Evolutionary conservation across 352 stramenopile species (phyloP).

Genomic region (Pythium dissimile): DNA sequence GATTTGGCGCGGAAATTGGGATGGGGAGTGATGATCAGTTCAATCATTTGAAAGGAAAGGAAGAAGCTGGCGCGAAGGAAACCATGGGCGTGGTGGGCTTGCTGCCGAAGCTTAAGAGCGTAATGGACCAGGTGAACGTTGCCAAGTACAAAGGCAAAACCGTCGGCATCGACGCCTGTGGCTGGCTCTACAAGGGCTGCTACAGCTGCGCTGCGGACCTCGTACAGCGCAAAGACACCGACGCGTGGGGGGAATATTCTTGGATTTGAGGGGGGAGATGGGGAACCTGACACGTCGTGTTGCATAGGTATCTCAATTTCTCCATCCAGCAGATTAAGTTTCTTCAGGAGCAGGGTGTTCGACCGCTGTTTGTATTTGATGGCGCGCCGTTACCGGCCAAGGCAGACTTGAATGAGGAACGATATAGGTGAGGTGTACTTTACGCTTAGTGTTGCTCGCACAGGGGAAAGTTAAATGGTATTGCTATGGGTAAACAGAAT

Average conservation of each 20-base stretch:
- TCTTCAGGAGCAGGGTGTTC: constrained; percentile 80
- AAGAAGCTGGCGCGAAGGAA: constrained; percentile 1
- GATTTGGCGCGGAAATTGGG: constrained; percentile 19
- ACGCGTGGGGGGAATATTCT: constrained; percentile 31
- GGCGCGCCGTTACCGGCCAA: constrained; percentile 90
- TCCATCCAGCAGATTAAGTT: constrained; percentile 88
- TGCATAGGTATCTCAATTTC: constrained; percentile 76
- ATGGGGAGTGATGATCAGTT: constrained; percentile 21
- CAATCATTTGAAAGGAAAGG: constrained; percentile 2
- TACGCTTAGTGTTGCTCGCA: neutral
- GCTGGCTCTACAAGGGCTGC: constrained; percentile 90
- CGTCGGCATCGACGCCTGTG: constrained; percentile 64
- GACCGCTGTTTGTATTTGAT: constrained; percentile 92
- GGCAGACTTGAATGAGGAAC: constrained; percentile 41
- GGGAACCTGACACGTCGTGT: neutral
- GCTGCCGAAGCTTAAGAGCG: constrained; percentile 67
- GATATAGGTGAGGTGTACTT: constrained; percentile 35
- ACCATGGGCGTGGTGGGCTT: constrained; percentile 39
- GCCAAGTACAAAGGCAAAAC: constrained; percentile 72
- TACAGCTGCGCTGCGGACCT: constrained; percentile 88
- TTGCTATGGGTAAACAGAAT: constrained; percentile 15
- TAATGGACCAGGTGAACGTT: constrained; percentile 70
- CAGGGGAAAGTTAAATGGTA: neutral
- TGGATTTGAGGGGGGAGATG: neutral
- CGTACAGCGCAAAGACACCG: constrained; percentile 46